Evolutionary conservation across 805 yeast species (phyloP).

Genomic region (Cyberlindnera euphorbiiphila): DNA sequence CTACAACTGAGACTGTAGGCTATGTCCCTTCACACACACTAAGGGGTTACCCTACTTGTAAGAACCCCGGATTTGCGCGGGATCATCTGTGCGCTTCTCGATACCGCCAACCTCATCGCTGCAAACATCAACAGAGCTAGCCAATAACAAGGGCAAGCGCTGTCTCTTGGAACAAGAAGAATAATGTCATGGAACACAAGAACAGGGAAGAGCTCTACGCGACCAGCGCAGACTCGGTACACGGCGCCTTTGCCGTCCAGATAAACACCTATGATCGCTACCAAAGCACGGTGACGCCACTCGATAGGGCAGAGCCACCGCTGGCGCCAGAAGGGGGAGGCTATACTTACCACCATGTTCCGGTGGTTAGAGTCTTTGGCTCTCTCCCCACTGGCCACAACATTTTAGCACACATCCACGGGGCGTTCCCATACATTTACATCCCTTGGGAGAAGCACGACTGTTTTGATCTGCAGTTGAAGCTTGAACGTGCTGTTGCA

Average conservation of each 20-base stretch:
- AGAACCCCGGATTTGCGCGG: too few species aligned
- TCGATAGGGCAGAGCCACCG: conserved; percentile 42
- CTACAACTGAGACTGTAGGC: too few species aligned
- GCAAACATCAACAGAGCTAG: background rate
- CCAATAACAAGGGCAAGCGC: background rate
- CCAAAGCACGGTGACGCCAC: conserved; percentile 46
- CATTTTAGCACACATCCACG: conserved; percentile 71
- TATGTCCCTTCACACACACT: too few species aligned
- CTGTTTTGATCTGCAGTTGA: conserved; percentile 36
- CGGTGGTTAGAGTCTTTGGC: conserved; percentile 78
- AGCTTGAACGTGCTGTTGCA: conserved; percentile 42
- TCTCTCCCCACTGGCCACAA: conserved; percentile 56
- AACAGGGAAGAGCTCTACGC: conserved; percentile 16
- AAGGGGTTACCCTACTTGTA: too few species aligned
- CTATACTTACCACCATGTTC: conserved; percentile 46
- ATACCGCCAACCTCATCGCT: too few species aligned
- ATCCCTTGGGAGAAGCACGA: conserved; percentile 53
- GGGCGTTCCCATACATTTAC: conserved; percentile 77
- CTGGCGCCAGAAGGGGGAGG: conserved; percentile 20
- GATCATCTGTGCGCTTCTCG: too few species aligned
- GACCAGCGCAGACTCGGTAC: conserved; percentile 10
- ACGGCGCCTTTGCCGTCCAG: conserved; percentile 38
- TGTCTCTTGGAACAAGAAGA: background rate
- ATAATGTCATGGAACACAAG: conserved; percentile 14
- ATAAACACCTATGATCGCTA: conserved; percentile 65